phyloP scores from a whole-genome alignment of 148 eudicot genomes.

The Simmondsia chinensis region DNA sequence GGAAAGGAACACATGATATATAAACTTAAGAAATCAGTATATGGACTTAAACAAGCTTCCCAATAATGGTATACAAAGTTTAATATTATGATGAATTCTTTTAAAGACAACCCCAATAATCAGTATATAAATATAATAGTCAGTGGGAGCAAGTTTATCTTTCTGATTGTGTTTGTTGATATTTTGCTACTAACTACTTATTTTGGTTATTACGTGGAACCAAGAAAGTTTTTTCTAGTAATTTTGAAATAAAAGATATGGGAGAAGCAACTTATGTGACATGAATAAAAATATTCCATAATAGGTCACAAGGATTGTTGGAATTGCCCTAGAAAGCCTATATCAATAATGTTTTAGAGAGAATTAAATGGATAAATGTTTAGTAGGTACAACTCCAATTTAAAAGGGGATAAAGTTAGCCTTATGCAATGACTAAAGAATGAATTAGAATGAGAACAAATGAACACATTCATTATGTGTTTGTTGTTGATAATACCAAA shows the following conservation, averaged over 20 bases:
- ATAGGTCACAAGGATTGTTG: background rate
- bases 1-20: too few species aligned
- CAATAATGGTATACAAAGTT: too few species aligned
- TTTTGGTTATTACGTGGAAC: background rate
- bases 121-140: background rate
- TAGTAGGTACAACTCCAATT: background rate
- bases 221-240: background rate
- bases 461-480: background rate
- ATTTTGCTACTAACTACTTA: background rate
- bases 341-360: background rate
- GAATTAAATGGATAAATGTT: background rate
- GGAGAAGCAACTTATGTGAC: background rate
- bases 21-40: too few species aligned
- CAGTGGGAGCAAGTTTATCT: slow-evolving; percentile 7
- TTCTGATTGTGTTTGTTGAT: slow-evolving; percentile 3
- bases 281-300: background rate
- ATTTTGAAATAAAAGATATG: background rate
- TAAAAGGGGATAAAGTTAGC: slow-evolving; percentile 2
- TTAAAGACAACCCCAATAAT: background rate
- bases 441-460: background rate
- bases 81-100: background rate
- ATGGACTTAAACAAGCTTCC: too few species aligned
- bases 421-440: background rate
- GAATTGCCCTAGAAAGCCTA: slow-evolving; percentile 1
- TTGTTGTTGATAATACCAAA: background rate